Percentiles rank a stretch among this genome's conserved stretches.
Conservation (phyloP, 139 green algal genomes). For the Zygnema circumcarinatum region DNA sequence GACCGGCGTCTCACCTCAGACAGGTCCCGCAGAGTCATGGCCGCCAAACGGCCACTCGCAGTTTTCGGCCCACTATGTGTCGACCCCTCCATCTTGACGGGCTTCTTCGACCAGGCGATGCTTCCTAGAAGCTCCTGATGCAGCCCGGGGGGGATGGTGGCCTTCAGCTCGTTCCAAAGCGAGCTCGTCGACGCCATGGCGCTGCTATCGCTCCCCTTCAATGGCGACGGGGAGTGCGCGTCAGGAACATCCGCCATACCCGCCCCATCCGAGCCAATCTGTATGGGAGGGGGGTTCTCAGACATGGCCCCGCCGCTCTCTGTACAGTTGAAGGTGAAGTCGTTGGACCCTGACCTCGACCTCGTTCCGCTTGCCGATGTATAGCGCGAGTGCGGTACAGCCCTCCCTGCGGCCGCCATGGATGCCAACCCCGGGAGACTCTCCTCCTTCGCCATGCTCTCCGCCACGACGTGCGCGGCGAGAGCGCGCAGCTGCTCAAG, state of each 20-base stretch:
- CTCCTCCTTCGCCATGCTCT: neutral
- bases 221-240: neutral
- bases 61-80: neutral
- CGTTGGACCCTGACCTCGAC: neutral
- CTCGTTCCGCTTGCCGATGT: neutral
- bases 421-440: too few species aligned
- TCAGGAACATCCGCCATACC: neutral
- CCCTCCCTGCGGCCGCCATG: too few species aligned
- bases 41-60: neutral
- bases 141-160: neutral
- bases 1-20: neutral
- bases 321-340: neutral
- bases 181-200: too few species aligned
- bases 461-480: neutral
- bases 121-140: neutral
- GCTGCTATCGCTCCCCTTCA: neutral
- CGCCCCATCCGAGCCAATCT: too few species aligned
- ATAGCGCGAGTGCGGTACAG: too few species aligned
- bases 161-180: neutral
- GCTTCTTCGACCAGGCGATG: neutral
- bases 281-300: too few species aligned
- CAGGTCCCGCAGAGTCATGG: neutral
- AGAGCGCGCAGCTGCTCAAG: neutral
- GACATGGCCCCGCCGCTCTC: too few species aligned
- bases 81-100: neutral